Evolutionary conservation across 2,329 filamentous ascomycete species (phyloP), one percentile per base, ranked within the genome.

Genomic region (Cladosporium velox): DNA sequence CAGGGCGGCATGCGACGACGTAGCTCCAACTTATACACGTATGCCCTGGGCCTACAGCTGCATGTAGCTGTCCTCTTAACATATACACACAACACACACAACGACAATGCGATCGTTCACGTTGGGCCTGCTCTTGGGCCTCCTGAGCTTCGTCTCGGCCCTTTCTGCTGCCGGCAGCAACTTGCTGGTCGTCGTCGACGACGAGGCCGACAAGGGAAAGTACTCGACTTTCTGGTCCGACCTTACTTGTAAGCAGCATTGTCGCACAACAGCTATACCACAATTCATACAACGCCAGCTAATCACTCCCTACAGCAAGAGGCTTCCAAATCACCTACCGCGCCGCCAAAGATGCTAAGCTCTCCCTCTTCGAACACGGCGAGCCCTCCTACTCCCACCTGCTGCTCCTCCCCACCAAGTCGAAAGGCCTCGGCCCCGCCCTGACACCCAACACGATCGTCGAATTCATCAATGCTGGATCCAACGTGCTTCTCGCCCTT

Each of bases 351-450:
- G 91, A 87, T 77, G 87, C 92, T 63, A 83, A 85, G 60, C 81
- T 98, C 73, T 85, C 87, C 61, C 85, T 99, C 71, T 96, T 97
- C 83, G 85, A 88, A 76, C 88, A 95, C 70, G 95, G 94, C 76
- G 92, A 95, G 82, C 88, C 91, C 78, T 88, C 87, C 69, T 98
- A 93, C 80, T 94, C 98, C 81, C 94, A 99, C 80, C 82, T 98
- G 70, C 80, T 98, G 70, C 85, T 99, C 72, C 87, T 98, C 70
- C 95, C 95, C 62, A 88, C 90, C 67, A 96, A 94, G 80, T 88
- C 91, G 35, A 99, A 99, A 86, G 93, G 92, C 68, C 91, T 97
- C 67, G 95, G 95, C 65, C 93, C 94, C 70, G 89, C 91, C 72
- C 82, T 99, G 77, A 94, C 92, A 2, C 92, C 95, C 62, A 92